phyloP scores from a whole-genome alignment of 176 grass and related monocot species.

The Juncus inflexus region DNA sequence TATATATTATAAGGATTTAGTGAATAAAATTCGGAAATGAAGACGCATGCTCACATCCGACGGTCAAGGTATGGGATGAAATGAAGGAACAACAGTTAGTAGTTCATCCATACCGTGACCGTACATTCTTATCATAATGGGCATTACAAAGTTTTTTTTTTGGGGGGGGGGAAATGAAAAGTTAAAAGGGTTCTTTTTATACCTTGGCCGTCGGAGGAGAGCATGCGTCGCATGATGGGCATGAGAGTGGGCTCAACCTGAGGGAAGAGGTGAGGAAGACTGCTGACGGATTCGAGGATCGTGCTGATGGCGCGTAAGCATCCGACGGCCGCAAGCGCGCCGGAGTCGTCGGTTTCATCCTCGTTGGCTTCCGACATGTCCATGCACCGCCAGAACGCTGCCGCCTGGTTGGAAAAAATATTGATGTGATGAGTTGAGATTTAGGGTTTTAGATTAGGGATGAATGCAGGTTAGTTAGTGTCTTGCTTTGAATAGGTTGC shows the following conservation, averaged over 20 bases:
- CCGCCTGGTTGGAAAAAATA: conserved; percentile 27
- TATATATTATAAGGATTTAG: neutral
- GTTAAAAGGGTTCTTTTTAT: conserved; percentile 3
- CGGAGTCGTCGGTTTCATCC: conserved; percentile 80
- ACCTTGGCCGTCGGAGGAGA: conserved; percentile 93
- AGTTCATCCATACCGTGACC: too few relatives aligned
- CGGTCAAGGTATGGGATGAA: conserved; percentile 64
- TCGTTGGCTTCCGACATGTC: conserved; percentile 66
- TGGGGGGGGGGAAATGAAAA: too few relatives aligned
- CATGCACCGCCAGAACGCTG: conserved; percentile 87
- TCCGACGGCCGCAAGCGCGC: conserved; percentile 85
- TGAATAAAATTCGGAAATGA: neutral
- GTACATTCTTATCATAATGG: too few relatives aligned
- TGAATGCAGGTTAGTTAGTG: too few relatives aligned
- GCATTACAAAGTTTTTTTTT: too few relatives aligned
- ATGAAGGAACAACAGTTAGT: too few relatives aligned
- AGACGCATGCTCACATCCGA: conserved; percentile 55
- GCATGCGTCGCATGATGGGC: conserved; percentile 80
- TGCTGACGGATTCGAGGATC: conserved; percentile 86
- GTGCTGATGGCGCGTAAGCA: conserved; percentile 89
- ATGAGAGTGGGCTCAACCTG: conserved; percentile 71
- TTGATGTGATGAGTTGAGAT: too few relatives aligned
- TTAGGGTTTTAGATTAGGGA: too few relatives aligned
- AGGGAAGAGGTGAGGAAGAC: conserved; percentile 73
- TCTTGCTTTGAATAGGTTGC: too few relatives aligned